phyloP scores from a whole-genome alignment of 495 filamentous ascomycete species.

The Tuber calosporum region DNA sequence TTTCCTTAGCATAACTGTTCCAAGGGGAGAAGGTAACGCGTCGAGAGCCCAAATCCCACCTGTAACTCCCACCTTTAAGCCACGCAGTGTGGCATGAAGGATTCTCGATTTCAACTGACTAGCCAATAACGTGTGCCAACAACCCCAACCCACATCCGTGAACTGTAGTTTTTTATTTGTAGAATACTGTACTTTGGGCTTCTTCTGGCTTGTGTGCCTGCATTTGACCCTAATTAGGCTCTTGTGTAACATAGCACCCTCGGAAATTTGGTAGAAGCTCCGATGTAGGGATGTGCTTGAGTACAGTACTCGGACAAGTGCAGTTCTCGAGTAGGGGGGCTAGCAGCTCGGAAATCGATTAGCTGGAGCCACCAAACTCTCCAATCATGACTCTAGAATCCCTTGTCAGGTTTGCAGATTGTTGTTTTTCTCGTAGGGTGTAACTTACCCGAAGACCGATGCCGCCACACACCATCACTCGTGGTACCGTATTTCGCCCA shows the following conservation, averaged over 20 bases:
- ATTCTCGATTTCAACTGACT: not conserved
- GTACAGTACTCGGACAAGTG: too few species aligned
- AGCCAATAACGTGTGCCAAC: not conserved
- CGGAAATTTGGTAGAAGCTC: not conserved
- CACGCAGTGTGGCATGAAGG: not conserved
- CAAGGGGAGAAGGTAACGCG: not conserved
- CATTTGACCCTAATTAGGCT: not conserved
- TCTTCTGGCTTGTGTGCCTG: not conserved
- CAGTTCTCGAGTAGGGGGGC: too few species aligned
- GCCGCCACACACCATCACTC: not conserved
- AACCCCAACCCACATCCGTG: not conserved
- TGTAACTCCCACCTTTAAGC: not conserved
- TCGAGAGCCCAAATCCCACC: not conserved
- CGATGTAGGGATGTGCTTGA: not conserved
- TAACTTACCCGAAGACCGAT: not conserved
- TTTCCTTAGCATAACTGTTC: too few species aligned
- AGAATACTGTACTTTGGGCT: not conserved
- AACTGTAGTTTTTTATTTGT: not conserved
- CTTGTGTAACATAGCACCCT: not conserved
- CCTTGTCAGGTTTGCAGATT: too few species aligned
- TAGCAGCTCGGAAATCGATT: too few species aligned
- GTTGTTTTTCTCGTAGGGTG: too few species aligned
- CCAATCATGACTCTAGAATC: too few species aligned
- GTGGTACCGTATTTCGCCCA: not conserved
- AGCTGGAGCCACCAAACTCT: too few species aligned